Base-by-base conservation (phyloP, 2,329 filamentous ascomycete species). In the Scytalidium lignicola region DNA sequence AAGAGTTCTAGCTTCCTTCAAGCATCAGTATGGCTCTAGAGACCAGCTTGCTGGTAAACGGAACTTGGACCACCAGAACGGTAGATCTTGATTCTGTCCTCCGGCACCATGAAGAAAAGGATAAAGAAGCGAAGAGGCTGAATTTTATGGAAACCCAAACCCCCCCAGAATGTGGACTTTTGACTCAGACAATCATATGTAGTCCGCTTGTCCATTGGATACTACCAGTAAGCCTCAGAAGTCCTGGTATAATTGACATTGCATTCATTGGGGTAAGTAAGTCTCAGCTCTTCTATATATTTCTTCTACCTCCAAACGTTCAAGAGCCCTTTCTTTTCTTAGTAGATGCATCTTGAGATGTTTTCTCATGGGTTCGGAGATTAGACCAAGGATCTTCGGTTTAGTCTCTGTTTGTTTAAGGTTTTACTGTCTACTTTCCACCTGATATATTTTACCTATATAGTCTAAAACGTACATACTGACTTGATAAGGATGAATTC, bases 211-310 rank as follows among this genome's bases (percentile, higher is more conserved):
- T 86, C 49, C 85, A 85, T 62, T 86, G 80, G 73, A 85, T 96
- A 41, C 71, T 96, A 13, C 88, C 90, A 12, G 88, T 85, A n/a
- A 81, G 85, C 51, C 73, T 97, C 51, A 79, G 91, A 50, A 83
- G 83, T 48, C 74, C 75, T 46, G 68, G 75, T 41, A 74, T 83
- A 52, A 90, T 93, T 58, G 91, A 97, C 70, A 81, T 96, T 55
- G 85, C 91, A 32, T 90, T 96, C 59, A 78, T 99, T 50, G 88
- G 90, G 47, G 83, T 86, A 74, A 69, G 82, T 76, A 23, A n/a
- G n/a, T 37, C 32, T 37, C 32, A 37, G 12, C 10, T 7, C 5
- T 37, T 37, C 10, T 10, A 17, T 5, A 46, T 21, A 46, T 51
- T 54, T 50, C 50, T 50, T 42, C 54, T 53, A 21, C 43, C 41